These are phyloP conservation scores for Trametes elegans DNA, from an alignment of 768 basidiomycete species.

Conservation along the genomic window DNA sequence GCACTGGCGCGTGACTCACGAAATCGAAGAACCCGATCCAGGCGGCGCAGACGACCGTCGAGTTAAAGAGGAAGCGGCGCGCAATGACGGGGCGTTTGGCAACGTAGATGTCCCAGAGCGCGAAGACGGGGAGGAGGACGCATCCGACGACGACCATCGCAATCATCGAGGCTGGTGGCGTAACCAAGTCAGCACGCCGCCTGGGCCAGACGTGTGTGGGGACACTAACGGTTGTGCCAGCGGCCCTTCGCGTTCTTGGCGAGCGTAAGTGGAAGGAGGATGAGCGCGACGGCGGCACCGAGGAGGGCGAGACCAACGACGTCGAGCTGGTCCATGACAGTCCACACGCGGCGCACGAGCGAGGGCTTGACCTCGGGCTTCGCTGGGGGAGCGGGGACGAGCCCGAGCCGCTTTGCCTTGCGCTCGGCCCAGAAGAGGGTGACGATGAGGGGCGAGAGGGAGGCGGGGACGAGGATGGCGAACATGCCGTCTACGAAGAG, in stretches of 20 bases:
- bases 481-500: constrained; percentile 31
- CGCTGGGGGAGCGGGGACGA: constrained; percentile 38
- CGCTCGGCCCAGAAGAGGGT: constrained; percentile 30
- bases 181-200: neutral
- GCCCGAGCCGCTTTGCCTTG: constrained; percentile 26
- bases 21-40: constrained; percentile 30
- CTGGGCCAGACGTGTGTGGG: neutral
- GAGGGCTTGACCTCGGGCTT: constrained; percentile 48
- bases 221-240: constrained; percentile 30
- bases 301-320: constrained; percentile 30
- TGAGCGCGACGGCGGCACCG: constrained; percentile 30
- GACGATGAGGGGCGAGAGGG: constrained; percentile 27
- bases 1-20: constrained; percentile 10
- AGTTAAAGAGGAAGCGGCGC: constrained; percentile 33
- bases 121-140: constrained; percentile 29
- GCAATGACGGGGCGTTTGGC: constrained; percentile 37
- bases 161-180: constrained; percentile 29
- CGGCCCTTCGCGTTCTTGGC: constrained; percentile 22
- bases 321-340: constrained; percentile 30
- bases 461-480: constrained; percentile 27
- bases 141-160: constrained; percentile 33
- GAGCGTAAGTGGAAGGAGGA: constrained; percentile 32
- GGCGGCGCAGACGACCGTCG: constrained; percentile 30
- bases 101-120: constrained; percentile 32
- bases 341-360: constrained; percentile 41